phyloP scores from a whole-genome alignment of 2,329 filamentous ascomycete genomes.

The Exophiala calicioides region DNA sequence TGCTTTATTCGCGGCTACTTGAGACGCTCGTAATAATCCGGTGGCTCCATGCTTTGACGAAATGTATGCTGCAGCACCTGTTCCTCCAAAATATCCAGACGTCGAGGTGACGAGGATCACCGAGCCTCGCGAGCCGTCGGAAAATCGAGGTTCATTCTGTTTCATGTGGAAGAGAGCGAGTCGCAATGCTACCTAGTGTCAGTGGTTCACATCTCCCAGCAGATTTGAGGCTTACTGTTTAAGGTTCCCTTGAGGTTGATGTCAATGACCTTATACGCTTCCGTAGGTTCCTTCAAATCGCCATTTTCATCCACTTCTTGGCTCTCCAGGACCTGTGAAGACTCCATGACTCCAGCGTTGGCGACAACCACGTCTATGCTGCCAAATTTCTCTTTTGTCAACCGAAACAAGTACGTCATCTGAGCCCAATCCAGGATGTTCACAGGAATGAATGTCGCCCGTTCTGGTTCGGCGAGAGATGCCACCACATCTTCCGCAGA shows the following conservation, averaged over 20 bases:
- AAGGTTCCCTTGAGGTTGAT: constrained; percentile 49
- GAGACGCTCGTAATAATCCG: constrained; percentile 42
- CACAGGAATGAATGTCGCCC: constrained; percentile 1
- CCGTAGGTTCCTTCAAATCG: neutral
- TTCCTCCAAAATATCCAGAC: constrained; percentile 48
- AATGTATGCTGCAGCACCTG: constrained; percentile 45
- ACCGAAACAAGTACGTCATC: constrained; percentile 5
- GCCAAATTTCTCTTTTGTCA: constrained; percentile 5
- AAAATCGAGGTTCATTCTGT: constrained; percentile 29
- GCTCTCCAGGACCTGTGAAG: neutral
- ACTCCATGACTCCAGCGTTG: constrained; percentile 14
- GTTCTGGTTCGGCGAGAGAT: neutral
- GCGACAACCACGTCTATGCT: constrained; percentile 11
- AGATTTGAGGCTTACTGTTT: constrained; percentile 40
- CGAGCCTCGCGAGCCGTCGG: constrained; percentile 37
- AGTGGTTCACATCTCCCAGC: neutral
- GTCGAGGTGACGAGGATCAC: constrained; percentile 45
- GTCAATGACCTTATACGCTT: constrained; percentile 35
- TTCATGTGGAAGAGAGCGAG: constrained; percentile 8
- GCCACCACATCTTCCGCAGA: neutral
- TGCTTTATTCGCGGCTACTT: constrained; percentile 38
- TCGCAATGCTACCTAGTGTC: constrained; percentile 13
- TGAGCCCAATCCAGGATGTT: constrained; percentile 10
- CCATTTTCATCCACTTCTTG: constrained; percentile 3
- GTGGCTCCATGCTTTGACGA: constrained; percentile 47